Percentiles rank a stretch among this genome's conserved stretches.
phyloP scores from a whole-genome alignment of 202 grass and related monocot species.

The Schoenoplectus triqueter region DNA sequence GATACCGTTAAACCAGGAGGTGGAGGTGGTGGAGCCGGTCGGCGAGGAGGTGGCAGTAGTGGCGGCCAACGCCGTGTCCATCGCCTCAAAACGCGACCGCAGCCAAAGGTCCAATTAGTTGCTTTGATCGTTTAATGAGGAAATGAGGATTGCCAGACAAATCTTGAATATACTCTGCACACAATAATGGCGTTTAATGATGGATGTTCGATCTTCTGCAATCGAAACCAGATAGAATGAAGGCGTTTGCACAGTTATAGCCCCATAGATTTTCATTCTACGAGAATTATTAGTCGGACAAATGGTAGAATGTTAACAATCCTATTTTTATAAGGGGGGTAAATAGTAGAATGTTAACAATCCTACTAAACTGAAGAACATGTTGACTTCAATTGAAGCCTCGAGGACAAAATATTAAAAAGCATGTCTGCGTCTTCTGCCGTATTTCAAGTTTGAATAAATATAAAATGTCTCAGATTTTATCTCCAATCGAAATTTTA shows the following conservation, averaged over 20 bases:
- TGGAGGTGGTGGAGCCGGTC: conserved; percentile 32
- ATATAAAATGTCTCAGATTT: no score
- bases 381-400: conserved; percentile 21
- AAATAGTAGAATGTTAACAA: no score
- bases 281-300: neutral
- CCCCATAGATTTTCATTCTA: neutral
- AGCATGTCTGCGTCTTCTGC: conserved; percentile 31
- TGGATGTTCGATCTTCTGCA: conserved; percentile 2
- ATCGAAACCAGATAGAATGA: neutral
- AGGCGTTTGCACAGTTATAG: neutral
- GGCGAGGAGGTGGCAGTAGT: conserved; percentile 49
- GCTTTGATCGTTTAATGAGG: neutral
- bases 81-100: conserved; percentile 31
- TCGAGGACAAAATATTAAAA: neutral
- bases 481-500: no score
- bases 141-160: conserved; percentile 1
- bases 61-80: conserved; percentile 38
- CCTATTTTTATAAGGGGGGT: no score
- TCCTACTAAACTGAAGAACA: neutral
- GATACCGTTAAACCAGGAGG: conserved; percentile 85
- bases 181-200: conserved; percentile 24
- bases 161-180: conserved; percentile 12
- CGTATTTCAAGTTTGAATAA: neutral
- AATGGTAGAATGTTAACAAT: neutral
- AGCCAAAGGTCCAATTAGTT: neutral